Evolutionary conservation across 257 asterid genomes (phyloP), one percentile per base, ranked within the genome.

Genomic region (Eustoma russellianum): DNA sequence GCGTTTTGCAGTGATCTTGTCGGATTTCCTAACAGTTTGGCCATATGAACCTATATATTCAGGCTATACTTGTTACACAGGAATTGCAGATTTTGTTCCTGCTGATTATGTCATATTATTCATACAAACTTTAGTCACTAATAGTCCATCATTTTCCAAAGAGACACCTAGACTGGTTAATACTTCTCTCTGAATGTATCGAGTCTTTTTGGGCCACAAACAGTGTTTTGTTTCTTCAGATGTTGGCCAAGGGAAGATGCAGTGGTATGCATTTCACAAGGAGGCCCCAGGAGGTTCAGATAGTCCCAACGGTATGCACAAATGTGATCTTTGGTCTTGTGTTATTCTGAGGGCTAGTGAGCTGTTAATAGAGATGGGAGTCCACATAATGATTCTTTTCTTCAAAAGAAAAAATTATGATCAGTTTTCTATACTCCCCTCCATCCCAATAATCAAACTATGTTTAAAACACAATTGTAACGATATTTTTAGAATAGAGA

Each of bases 221-320:
- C 97, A 88, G 49, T 88, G 85, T 75, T 92, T 92, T 56, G 99
- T 92, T 70, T 88, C 99, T 60, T 92, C 99, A 3, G 99, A 92
- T 68, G 99, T 92, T 40, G 99, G 99, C 17, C 86, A 86, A 28
- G 99, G 99, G 50, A 92, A 92, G 64, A 92, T 92, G 97, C 99
- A 92, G 74, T 92, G 99, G 99, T 92, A 92, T 64, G 99, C 94
- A 56, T 92, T 92, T 69, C 69, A 92, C 73, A 79, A 81, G 14
- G 99, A 92, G 63, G 65, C 81, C 9, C 66, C 97, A 6, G 99
- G 96, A 28, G 98, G 96, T 18, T 69, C 46, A 13, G 98, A 87
- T 67, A 49, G 17, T 56, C 74, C 84, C 9, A 68, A 52, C 2
- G 93, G 98, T 91, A 74, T 43, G 48, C 58, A 65, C 43, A 24